Evolutionary conservation across 257 asterid species (phyloP), one percentile per base, ranked within the genome.

Genomic region (Nicotiana sylvestris): DNA sequence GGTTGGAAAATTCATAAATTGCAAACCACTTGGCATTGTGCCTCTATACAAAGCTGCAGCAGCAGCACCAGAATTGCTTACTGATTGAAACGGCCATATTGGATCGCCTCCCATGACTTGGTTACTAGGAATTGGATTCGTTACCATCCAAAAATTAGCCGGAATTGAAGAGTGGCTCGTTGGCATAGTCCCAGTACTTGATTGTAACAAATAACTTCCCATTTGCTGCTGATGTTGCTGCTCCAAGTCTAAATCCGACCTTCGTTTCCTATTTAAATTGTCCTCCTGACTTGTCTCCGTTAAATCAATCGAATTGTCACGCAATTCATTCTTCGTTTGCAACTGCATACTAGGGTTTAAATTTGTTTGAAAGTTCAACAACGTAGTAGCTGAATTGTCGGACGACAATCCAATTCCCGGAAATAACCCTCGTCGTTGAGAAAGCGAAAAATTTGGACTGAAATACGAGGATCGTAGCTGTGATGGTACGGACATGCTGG

Each of bases 401-500:
- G 93, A 55, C 55, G 93, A 86, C 70, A 92, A 67, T 29, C 98
- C 98, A 30, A 89, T 88, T 1, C 95, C 95, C 15, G 93, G 90
- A 61, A 90, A 91, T 12, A 90, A 77, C 2, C 89, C 89, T 29
- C 94, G 85, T 18, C 95, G 88, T 32, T 84, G 97, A 4, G 92
- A 89, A 78, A 92, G 82, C 12, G 92, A 67, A n/a, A 88, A 94
- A 66, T 78, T 89, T 2, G 96, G 97, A 79, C 78, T 91, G 83
- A 93, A 92, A 68, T 94, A 93, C 4, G 92, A 61, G 6, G 99
- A 94, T 84, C 97, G 85, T 10, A 94, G 88, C 83, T 95, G 99
- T 13, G 98, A 96, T 4, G 99, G 97, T 6, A 93, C 95, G 67
- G 99, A 96, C 95, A 96, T 92, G 90, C 92, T 92, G 0, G 99